These are phyloP conservation scores for Stagonosporopsis rhizophila DNA, from an alignment of 2,329 filamentous ascomycete genomes.

Conservation along the genomic window DNA sequence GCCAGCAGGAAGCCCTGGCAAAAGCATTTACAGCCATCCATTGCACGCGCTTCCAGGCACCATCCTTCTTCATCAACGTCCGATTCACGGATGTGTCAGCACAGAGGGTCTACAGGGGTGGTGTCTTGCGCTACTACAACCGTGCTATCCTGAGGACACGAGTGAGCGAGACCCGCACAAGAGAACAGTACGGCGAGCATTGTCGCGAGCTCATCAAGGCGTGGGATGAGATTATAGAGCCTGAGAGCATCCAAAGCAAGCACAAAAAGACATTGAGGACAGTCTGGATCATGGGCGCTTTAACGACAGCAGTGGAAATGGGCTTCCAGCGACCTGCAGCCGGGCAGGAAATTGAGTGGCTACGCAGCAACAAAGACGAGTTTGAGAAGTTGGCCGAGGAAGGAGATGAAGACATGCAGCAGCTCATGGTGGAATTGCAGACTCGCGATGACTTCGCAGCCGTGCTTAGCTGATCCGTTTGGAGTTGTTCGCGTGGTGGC, in stretches of 20 bases:
- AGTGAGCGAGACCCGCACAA: constrained; percentile 1
- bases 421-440: not conserved
- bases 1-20: constrained; percentile 6
- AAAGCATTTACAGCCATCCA: constrained; percentile 1
- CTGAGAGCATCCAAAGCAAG: not conserved
- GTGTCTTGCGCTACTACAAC: constrained; percentile 2
- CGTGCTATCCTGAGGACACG: constrained; percentile 6
- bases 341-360: constrained; percentile 5
- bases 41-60: constrained; percentile 7
- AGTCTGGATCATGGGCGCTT: constrained; percentile 8
- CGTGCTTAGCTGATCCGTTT: not conserved
- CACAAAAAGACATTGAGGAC: constrained; percentile 1
- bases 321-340: constrained; percentile 6
- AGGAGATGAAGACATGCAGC: constrained; percentile 4
- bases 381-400: not conserved
- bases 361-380: not conserved
- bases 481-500: not conserved
- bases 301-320: constrained; percentile 12
- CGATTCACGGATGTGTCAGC: constrained; percentile 3
- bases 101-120: constrained; percentile 5
- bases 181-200: constrained; percentile 4
- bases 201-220: constrained; percentile 1
- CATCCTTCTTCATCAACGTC: constrained; percentile 9
- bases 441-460: constrained; percentile 4
- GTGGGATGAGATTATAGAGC: not conserved